Base-by-base conservation (phyloP, 164 flowering plant genomes). In the Umbilicus rupestris region DNA sequence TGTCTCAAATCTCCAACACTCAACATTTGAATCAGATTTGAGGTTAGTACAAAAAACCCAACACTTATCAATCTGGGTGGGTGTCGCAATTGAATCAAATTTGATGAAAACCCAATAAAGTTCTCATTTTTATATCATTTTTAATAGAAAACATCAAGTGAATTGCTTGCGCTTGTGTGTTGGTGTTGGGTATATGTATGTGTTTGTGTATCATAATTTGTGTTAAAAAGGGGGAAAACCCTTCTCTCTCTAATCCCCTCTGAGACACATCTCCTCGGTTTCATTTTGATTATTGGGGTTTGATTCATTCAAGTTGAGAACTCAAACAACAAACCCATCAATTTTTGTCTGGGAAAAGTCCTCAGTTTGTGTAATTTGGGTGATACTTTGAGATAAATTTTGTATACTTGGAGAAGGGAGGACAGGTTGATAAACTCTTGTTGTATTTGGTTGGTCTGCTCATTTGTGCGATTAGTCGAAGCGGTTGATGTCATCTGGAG, bases 181-280 rank as follows among this genome's bases (percentile, higher is more conserved):
- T n/a, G n/a, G n/a, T n/a, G n/a, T n/a, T n/a, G n/a, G n/a, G 19
- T 8, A 47, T 22, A 47, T 47, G n/a, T 19, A 42, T 4, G 14
- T 42, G 14, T 14, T 15, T 16, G 19, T 45, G n/a, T 14, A 45
- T 45, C n/a, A 50, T 24, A 11, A 20, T 50, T 7, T 50, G 10
- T 11, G 33, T 55, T 28, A 55, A 28, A 52, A 55, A 55, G 19
- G 33, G 33, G 60, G 33, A 55, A 55, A 49, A 49, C 55, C 60
- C 60, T 55, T 55, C 60, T 55, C 60, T 55, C 60, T 55, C 60
- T 55, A 55, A 55, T 6, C 33, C 60, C 60, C 30, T 47, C 24
- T n/a, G 7, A 47, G 52, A 47, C n/a, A 22, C 57, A 10, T 16
- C 60, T 55, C 60, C 15, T 4, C 19, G 5, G 29, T 16, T 28